phyloP scores from a whole-genome alignment of 768 basidiomycete species.

The Rhodotorula paludigena region DNA sequence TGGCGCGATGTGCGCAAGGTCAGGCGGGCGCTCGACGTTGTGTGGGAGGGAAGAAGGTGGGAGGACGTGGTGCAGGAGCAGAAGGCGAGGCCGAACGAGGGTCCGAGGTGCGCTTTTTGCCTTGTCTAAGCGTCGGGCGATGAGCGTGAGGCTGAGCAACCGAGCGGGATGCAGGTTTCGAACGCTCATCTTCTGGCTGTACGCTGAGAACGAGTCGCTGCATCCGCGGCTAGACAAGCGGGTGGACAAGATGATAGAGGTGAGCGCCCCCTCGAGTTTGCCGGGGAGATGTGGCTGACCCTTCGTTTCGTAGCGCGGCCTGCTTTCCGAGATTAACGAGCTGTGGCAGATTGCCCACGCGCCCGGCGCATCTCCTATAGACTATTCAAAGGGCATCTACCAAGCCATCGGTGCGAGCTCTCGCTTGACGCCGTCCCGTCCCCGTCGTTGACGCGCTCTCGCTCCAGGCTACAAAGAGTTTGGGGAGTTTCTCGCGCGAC shows the following conservation, averaged over 20 bases:
- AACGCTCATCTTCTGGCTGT: conserved; percentile 86
- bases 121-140: neutral
- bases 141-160: too few species aligned
- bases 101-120: conserved; percentile 13
- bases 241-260: conserved; percentile 85
- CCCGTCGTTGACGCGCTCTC: neutral
- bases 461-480: conserved; percentile 86
- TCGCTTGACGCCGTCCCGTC: neutral
- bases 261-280: conserved; percentile 46
- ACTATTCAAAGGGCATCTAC: conserved; percentile 80
- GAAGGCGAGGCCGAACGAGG: conserved; percentile 50
- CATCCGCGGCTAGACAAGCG: conserved; percentile 67
- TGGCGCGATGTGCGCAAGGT: conserved; percentile 94
- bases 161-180: conserved; percentile 65
- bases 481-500: conserved; percentile 54
- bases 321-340: conserved; percentile 67
- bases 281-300: neutral
- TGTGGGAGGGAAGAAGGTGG: conserved; percentile 62
- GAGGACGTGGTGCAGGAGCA: conserved; percentile 66
- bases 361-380: conserved; percentile 44
- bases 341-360: conserved; percentile 41
- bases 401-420: conserved; percentile 73
- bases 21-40: conserved; percentile 67
- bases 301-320: conserved; percentile 57
- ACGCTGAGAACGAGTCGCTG: conserved; percentile 62